A percentile compares a stretch with the other conserved stretches of the same genome.
These are phyloP conservation scores for Parietaria judaica DNA, from an alignment of 306 rosid genomes.

Conservation along the genomic window DNA sequence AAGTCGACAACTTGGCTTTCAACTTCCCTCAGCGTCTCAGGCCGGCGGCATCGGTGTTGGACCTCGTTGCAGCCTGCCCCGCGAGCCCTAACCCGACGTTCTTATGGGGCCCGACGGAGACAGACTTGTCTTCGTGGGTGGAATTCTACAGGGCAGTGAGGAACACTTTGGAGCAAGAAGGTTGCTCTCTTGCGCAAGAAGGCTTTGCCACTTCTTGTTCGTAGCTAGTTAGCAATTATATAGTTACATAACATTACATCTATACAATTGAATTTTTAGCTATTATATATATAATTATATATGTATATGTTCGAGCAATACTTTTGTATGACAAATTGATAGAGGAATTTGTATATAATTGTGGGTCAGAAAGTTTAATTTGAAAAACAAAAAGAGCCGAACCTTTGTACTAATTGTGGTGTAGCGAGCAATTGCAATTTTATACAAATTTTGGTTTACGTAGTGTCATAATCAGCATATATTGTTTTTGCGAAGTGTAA, in stretches of 20 bases:
- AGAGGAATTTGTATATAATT: slow-evolving; percentile 33
- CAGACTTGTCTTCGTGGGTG: slow-evolving; percentile 68
- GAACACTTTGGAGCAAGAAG: slow-evolving; percentile 51
- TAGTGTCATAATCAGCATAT: no score
- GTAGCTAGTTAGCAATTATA: slow-evolving; percentile 29
- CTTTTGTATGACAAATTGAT: slow-evolving; percentile 20
- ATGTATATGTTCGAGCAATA: slow-evolving; percentile 14
- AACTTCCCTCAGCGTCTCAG: slow-evolving; percentile 60
- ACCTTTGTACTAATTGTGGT: no score
- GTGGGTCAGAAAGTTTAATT: no score
- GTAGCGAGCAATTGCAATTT: no score
- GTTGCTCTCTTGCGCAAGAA: slow-evolving; percentile 48
- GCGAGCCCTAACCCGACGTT: slow-evolving; percentile 84
- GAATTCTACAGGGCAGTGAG: slow-evolving; percentile 62
- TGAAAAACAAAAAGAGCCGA: slow-evolving; percentile 13
- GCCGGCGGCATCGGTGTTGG: slow-evolving; percentile 70
- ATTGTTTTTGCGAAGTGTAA: no score
- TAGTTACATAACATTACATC: slow-evolving; percentile 1
- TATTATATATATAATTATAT: not conserved
- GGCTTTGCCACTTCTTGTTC: slow-evolving; percentile 56
- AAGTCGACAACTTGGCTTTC: slow-evolving; percentile 85
- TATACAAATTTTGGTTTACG: no score
- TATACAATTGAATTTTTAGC: slow-evolving; percentile 23
- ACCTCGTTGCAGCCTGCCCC: slow-evolving; percentile 77
- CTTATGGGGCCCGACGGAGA: slow-evolving; percentile 55